Base-by-base conservation (phyloP, 441 rosid genomes). In the Capsella rubella region DNA sequence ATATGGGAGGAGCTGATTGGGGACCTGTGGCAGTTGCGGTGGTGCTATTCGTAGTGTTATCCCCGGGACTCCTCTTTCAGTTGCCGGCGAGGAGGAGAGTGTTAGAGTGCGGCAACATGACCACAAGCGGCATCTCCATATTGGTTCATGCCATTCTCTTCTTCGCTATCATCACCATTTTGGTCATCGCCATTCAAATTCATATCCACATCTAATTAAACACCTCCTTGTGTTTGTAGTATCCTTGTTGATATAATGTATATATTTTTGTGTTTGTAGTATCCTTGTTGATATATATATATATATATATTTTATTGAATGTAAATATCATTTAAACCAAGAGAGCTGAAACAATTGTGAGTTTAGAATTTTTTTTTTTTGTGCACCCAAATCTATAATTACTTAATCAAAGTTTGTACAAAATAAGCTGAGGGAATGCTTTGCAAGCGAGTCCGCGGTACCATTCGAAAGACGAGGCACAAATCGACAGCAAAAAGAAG, bases 61-160 rank as follows among this genome's bases (percentile, higher is more conserved):
- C 92, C 2, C 94, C 96, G 25, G 97, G 92, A 6, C 78, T 91
- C 59, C 79, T 89, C 45, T 88, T 76, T 70, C 95, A 89, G 89
- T 75, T 91, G 40, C 97, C 93, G 3, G 92, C 89, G 6, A 87
- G 85, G 37, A 78, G 84, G 60, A 74, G 90, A 72, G 81, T 74
- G 58, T 84, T 86, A 42, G 97, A 85, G 76, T 87, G 89, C 43
- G 82, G 21, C 6, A 87, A 84, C 78, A 78, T 89, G 85, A 90
- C 88, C 72, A 89, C 95, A 0, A 92, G 96, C 61, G 86, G 89
- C 4, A 61, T 76, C 59, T 86, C 92, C 34, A 84, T 90, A 55
- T 61, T 89, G 32, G 82, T 88, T 52, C 93, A 91, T 75, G 78
- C 81, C 74, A 61, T 78, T 64, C 56, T 78, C 42, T 78, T 72